Percentiles rank a stretch among this genome's conserved stretches.
phyloP scores from a whole-genome alignment of 768 basidiomycete species.

The Suillus subalutaceus region DNA sequence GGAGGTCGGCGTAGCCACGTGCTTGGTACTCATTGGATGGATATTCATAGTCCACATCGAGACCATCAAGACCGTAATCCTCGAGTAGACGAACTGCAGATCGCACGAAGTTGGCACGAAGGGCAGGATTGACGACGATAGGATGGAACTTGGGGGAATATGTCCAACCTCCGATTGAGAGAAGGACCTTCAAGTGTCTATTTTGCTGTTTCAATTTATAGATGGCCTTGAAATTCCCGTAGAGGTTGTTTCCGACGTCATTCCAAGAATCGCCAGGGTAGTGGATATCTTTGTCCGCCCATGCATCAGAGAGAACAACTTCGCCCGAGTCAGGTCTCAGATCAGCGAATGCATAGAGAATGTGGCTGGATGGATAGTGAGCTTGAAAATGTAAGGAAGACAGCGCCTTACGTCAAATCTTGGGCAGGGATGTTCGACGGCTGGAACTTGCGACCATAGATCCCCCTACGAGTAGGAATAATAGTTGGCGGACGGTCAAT shows the following conservation, averaged over 20 bases:
- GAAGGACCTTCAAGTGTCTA: constrained; percentile 75
- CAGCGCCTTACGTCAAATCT: constrained; percentile 74
- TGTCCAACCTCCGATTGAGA: constrained; percentile 97
- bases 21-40: constrained; percentile 81
- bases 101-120: constrained; percentile 78
- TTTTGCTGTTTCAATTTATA: constrained; percentile 88
- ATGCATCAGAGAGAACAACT: constrained; percentile 84
- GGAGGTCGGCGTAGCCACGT: constrained; percentile 77
- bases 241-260: constrained; percentile 86
- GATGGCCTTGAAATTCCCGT: constrained; percentile 93
- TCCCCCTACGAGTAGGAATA: constrained; percentile 62
- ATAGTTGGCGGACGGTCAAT: constrained; percentile 7
- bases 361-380: constrained; percentile 55
- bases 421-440: constrained; percentile 81
- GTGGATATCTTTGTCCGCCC: constrained; percentile 98
- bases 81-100: constrained; percentile 81
- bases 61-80: constrained; percentile 90
- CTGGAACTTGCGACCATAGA: constrained; percentile 91
- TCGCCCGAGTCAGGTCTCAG: constrained; percentile 82
- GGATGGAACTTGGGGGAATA: constrained; percentile 88
- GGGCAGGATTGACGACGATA: constrained; percentile 64
- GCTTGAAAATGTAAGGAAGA: constrained; percentile 4
- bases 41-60: constrained; percentile 95
- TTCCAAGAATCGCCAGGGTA: constrained; percentile 96
- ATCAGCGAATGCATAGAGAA: constrained; percentile 94